These are phyloP conservation scores for Salvia splendens DNA, from an alignment of 257 asterid species.

Conservation along the genomic window DNA sequence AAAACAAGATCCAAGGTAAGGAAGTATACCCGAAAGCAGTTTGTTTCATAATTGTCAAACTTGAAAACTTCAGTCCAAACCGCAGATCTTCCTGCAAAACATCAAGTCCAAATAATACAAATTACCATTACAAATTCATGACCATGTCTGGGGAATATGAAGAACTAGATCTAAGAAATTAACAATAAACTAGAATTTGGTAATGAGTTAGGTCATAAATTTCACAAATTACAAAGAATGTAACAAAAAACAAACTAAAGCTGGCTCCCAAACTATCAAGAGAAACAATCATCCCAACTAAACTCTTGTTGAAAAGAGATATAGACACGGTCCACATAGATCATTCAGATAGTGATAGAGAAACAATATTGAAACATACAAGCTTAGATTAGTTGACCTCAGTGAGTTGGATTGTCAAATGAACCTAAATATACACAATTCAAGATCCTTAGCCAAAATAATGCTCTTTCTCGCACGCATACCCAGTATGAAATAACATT, in stretches of 20 bases:
- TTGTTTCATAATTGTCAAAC: slow-evolving; percentile 80
- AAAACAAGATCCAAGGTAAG: slow-evolving; percentile 22
- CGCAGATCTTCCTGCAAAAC: slow-evolving; percentile 58
- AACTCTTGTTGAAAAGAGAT: not conserved
- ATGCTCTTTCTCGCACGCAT: not conserved
- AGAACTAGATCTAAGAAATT: not conserved
- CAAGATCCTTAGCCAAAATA: slow-evolving; percentile 7
- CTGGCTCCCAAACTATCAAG: slow-evolving; percentile 7
- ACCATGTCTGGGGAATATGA: slow-evolving; percentile 19
- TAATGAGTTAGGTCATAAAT: not conserved
- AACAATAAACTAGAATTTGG: not conserved
- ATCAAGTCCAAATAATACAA: slow-evolving; percentile 29
- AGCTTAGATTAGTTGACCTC: not conserved
- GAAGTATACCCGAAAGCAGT: slow-evolving; percentile 62
- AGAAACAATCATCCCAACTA: slow-evolving; percentile 9
- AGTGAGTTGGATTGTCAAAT: slow-evolving; percentile 8
- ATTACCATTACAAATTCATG: slow-evolving; percentile 19
- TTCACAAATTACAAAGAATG: not conserved
- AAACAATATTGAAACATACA: not conserved
- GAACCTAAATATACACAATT: not conserved
- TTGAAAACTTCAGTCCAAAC: slow-evolving; percentile 86
- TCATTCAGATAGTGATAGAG: not conserved
- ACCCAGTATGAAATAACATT: slow-evolving; percentile 1
- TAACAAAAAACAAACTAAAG: not conserved
- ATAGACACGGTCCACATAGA: not conserved